Base-by-base conservation (phyloP, 441 rosid genomes). In the Biscutella laevigata region DNA sequence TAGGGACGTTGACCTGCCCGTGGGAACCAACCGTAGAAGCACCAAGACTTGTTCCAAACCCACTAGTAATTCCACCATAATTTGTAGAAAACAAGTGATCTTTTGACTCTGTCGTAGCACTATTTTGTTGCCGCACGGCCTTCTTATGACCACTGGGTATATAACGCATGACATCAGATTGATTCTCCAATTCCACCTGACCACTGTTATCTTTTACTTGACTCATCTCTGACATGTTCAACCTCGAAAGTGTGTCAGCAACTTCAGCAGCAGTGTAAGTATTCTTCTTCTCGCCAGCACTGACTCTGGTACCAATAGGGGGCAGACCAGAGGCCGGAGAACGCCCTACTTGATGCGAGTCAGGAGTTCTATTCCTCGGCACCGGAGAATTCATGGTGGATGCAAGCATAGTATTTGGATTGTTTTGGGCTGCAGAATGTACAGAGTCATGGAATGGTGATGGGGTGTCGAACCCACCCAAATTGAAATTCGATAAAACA, bases 281-380 rank as follows among this genome's bases (percentile, higher is more conserved):
- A 63, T 61, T 73, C 70, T 66, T 84, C 69, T 79, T 85, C 54
- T 81, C 94, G 12, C 37, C 45, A 51, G 76, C 73, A 44, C 68
- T 55, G 50, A 64, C 78, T 74, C 81, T 74, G 65, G 81, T 79
- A 32, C 85, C 98, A 24, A 76, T 74, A 32, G 82, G 88, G 48
- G 89, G 91, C 61, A 80, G 82, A 55, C 80, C 82, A 56, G 77
- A 66, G 60, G 72, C 73, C 29, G 81, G 39, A 42, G 84, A 73
- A 64, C 87, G 68, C 44, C 82, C 91, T 27, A 52, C 56, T 40
- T 76, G 59, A 68, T 78, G 75, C 35, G 72, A 73, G 42, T 92
- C 96, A 61, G 95, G 83, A 47, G 86, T 81, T 70, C 77, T 70
- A 67, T 79, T 83, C 69, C 91, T 78, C 6, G 94, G 74, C 24